Evolutionary conservation across 805 yeast genomes (phyloP), one percentile per base, ranked within the genome.

Genomic region (Zygoascus bituminiphila): DNA sequence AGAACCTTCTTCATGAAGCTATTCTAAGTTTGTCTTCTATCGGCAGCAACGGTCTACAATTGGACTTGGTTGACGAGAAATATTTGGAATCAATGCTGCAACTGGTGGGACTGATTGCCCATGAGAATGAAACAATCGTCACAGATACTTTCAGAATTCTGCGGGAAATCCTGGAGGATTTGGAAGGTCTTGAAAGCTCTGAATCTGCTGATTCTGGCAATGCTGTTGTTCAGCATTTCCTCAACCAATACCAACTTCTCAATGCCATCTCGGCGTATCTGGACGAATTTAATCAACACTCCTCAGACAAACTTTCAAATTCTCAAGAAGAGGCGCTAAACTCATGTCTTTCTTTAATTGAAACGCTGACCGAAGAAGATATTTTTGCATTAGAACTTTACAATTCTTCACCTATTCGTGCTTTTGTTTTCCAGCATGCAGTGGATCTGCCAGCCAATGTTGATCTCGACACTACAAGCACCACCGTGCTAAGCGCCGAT

Each of bases 51-150:
- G 44, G 42, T 4, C 39, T 44, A 7, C 44, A 44, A 20, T 20
- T 24, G 5, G 51, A 36, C 3, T 41, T 52, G 22, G 31, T 47
- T 2, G 46, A 54, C 14, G 26, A 49, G n/a, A 53, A 49, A 1
- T 39, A 45, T 23, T 39, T 33, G 5, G 44, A 42, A n/a, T 29
- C 48, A 12, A 47, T 54, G 29, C 19, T 23, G 10, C 15, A 14
- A 9, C 29, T 39, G 4, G n/a, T 53, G 24, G 41, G 39, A 10
- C 44, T 56, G 22, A 26, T 54, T 7, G 49, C 29, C n/a, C 60
- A 56, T 37, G 56, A 53, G 10, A 56, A 56, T 37, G 19, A 45
- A n/a, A 56, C 51, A 19, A 54, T 56, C 20, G 53, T 48, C 2
- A 19, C 37, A 22, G 47, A 46, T 29, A 47, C 43, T 14, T 20